Base-by-base conservation (phyloP, 139 green algal genomes). In the Chlamydomonas sp. region DNA sequence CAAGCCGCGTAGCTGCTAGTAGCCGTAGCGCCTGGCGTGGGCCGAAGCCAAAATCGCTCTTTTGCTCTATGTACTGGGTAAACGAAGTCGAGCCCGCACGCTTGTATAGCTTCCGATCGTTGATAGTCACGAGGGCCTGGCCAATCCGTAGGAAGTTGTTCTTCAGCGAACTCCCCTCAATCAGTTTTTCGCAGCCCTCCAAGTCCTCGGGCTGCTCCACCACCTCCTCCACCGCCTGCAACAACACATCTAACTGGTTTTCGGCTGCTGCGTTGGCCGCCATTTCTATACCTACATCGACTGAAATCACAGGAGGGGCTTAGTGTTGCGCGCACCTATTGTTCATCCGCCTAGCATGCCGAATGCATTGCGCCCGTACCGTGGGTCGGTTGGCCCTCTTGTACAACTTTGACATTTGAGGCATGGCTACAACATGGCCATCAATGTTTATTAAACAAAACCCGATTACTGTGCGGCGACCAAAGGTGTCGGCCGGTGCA, bases 111-210 rank as follows among this genome's bases (percentile, higher is more conserved):
- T 88, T 88, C 62, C 75, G 9, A 61, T 88, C 84, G 18, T 88
- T 88, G 63, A 88, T 83, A 10, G 84, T 88, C 64, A 88, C 75
- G 2, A 88, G 84, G 3, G 84, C 74, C 64, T 88, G 84, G 58
- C 84, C 84, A 5, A 88, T 88, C 16, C 75, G 64, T 1, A 88
- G 64, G 17, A 88, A 88, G 64, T 88, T 88, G 63, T 88, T 88
- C 66, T 88, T 88, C 4, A 88, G 84, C 8, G 63, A 78, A 31
- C 75, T 83, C 58, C 84, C 84, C 58, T 83, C 75, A 31, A 88
- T 88, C 17, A 88, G 75, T 15, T 77, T 83, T n/a, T 88, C 84
- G 61, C 84, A 88, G 20, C 84, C 84, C 57, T 88, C 84, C 0
- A 88, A 62, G 75, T 88, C 84, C 64, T 88, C 84, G 20, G 83